Evolutionary conservation across 768 basidiomycete genomes (phyloP).

Genomic region (Leccinum broughii): DNA sequence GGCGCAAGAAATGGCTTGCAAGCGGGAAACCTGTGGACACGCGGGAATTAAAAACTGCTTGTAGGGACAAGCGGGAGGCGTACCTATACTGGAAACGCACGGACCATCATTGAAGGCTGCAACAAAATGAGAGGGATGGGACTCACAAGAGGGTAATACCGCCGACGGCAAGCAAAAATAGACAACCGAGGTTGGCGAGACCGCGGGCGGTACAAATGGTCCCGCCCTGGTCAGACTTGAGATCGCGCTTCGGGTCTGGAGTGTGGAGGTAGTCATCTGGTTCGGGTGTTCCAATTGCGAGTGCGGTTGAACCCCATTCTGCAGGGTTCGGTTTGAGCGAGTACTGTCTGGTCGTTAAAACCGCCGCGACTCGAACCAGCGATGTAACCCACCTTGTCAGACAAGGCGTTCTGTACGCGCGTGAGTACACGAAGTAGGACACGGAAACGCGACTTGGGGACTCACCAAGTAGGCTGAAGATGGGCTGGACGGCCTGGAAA

Average conservation of each 20-base stretch:
- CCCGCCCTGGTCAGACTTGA: constrained; percentile 55
- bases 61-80: not conserved
- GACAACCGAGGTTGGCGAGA: constrained; percentile 65
- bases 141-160: constrained; percentile 60
- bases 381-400: constrained; percentile 23
- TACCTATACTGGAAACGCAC: constrained; percentile 20
- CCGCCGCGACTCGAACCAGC: not conserved
- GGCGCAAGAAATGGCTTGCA: constrained; percentile 44
- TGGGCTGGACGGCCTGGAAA: constrained; percentile 29
- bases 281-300: constrained; percentile 48
- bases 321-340: constrained; percentile 44
- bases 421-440: not conserved
- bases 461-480: constrained; percentile 28
- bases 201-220: constrained; percentile 63
- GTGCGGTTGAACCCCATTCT: constrained; percentile 47
- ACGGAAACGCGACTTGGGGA: not conserved
- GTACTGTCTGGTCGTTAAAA: constrained; percentile 31
- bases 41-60: not conserved
- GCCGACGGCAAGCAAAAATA: constrained; percentile 52
- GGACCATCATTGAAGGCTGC: not conserved
- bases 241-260: constrained; percentile 56
- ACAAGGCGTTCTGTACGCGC: constrained; percentile 26
- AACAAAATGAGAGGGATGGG: not conserved
- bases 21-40: constrained; percentile 49
- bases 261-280: constrained; percentile 66